These are phyloP conservation scores for Pichiaceae sp. DNA, from an alignment of 1,139 yeast genomes.

Conservation along the genomic window DNA sequence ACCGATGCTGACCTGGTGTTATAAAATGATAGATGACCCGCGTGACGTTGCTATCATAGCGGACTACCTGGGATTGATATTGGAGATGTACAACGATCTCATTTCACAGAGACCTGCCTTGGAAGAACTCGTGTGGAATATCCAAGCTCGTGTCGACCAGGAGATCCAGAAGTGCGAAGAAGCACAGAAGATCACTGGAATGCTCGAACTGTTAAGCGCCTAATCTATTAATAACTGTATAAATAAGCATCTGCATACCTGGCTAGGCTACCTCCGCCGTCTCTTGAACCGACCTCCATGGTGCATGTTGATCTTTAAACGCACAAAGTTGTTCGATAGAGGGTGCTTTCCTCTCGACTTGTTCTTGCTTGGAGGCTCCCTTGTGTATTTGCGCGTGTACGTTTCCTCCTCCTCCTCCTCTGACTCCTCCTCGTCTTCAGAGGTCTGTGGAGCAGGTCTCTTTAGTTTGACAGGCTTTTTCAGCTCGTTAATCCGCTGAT, in stretches of 20 bases:
- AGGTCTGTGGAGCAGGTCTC: background rate
- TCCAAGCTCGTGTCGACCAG: constrained; percentile 50
- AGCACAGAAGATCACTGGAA: constrained; percentile 86
- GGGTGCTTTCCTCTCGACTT: constrained; percentile 11
- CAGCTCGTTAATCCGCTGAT: constrained; percentile 28
- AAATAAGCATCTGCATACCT: background rate
- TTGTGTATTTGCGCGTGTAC: constrained; percentile 16
- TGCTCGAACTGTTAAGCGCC: constrained; percentile 72
- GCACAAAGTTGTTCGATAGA: constrained; percentile 24
- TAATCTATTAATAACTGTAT: constrained; percentile 12
- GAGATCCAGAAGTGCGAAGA: constrained; percentile 79
- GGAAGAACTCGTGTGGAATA: constrained; percentile 57
- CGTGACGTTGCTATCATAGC: constrained; percentile 68
- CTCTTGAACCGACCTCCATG: constrained; percentile 17
- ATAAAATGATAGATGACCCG: constrained; percentile 66
- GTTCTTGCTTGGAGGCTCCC: constrained; percentile 11
- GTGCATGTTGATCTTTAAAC: constrained; percentile 23
- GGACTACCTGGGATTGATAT: constrained; percentile 75
- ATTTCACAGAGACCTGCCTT: constrained; percentile 74
- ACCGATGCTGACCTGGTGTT: constrained; percentile 80
- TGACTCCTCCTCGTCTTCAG: constrained; percentile 9
- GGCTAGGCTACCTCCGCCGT: constrained; percentile 7
- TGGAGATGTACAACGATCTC: constrained; percentile 69
- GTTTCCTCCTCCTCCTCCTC: constrained; percentile 25
- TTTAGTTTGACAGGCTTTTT: constrained; percentile 8